Base-by-base conservation (phyloP, 768 basidiomycete genomes). In the Mycena filopes region DNA sequence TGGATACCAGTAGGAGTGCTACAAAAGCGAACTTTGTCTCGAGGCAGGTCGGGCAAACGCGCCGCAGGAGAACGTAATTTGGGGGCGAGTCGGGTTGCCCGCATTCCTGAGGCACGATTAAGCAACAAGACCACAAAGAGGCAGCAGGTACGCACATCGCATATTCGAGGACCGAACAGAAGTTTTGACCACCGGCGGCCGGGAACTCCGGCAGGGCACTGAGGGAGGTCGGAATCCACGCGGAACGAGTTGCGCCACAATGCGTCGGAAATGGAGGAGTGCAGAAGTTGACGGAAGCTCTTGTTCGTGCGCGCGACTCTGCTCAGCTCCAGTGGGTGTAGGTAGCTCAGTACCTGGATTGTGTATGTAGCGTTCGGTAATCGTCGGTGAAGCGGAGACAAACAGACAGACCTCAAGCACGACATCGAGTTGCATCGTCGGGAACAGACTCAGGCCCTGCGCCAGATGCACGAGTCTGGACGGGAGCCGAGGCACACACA, bases 161-260 rank as follows among this genome's bases (percentile, higher is more conserved):
- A 64, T 33, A 49, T 26, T 23, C 23, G n/a, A 15, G 47, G 46
- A 9, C 63, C 63, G 20, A 64, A 64, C n/a, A 64, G 18, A 26
- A 64, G 26, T 40, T 33, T 49, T n/a, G 63, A 23, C 63, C 63
- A 64, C 12, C 63, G 54, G 1, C 55, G 63, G 15, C 54, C 55
- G 23, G 63, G 31, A 21, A 56, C 7, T 18, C 38, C 18, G 7
- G 45, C 16, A 0, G 63, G 63, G 25, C 54, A 56, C 16, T 20
- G 40, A 4, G 63, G 63, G 12, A 51, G 26, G 15, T 26, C 28
- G 12, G n/a, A 21, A 18, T 64, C 63, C 7, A 50, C 43, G 26
- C 40, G 25, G 29, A 64, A 64, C 8, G 63, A 56, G 18, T 41
- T 42, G 10, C 55, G 63, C 63, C 63, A 64, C 12, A 48, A 50